A percentile compares a stretch with the other conserved stretches of the same genome.
Conservation (phyloP, 2,329 filamentous ascomycete species). For the Cryphonectria japonica region DNA sequence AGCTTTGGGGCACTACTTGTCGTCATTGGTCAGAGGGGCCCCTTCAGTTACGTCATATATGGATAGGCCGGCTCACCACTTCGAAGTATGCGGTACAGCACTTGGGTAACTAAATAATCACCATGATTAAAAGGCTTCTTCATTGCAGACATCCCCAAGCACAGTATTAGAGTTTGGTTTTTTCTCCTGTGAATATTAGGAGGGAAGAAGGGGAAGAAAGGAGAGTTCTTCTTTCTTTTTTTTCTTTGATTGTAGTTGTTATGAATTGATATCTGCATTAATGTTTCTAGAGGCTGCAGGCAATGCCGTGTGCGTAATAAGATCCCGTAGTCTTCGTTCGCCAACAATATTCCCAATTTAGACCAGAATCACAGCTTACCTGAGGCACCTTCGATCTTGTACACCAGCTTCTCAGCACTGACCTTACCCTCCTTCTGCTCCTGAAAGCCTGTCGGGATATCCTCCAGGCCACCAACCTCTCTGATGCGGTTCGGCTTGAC, state of each 20-base stretch:
- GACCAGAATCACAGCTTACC: not conserved
- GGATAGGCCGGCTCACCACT: not conserved
- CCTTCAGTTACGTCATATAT: not conserved
- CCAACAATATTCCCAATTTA: no score
- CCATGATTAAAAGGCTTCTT: not conserved
- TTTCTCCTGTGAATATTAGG: no score
- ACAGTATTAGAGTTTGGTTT: not conserved
- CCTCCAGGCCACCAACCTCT: constrained; percentile 37
- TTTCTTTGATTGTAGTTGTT: no score
- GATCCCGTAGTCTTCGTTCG: not conserved
- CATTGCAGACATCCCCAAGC: not conserved
- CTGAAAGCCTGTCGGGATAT: constrained; percentile 36
- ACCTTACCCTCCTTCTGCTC: constrained; percentile 37
- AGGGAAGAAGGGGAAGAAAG: no score
- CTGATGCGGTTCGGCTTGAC: constrained; percentile 38
- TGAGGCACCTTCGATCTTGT: constrained; percentile 33
- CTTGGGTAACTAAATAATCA: not conserved
- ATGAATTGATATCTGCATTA: no score
- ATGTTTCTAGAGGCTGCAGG: no score
- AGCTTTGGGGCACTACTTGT: not conserved
- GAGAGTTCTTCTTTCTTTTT: no score
- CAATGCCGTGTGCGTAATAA: not conserved
- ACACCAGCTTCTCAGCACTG: constrained; percentile 40
- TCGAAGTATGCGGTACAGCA: no score
- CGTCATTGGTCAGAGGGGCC: not conserved